Conservation (phyloP, 2,329 filamentous ascomycete genomes). For the Xylaria sp. region DNA sequence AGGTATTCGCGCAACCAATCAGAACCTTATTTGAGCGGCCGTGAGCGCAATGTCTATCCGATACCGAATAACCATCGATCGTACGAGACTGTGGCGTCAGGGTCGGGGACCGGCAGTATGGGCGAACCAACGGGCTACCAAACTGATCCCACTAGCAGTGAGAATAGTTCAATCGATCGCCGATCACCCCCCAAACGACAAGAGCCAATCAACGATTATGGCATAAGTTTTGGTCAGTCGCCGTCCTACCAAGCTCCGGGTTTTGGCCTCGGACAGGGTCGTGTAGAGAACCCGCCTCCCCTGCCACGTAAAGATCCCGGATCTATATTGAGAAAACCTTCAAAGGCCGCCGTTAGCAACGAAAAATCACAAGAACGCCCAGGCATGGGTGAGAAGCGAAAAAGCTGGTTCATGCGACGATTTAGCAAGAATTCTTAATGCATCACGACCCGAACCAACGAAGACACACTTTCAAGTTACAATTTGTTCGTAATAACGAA, state of each 20-base stretch:
- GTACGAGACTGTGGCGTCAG: conserved; percentile 87
- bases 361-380: conserved; percentile 48
- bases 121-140: conserved; percentile 81
- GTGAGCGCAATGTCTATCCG: conserved; percentile 61
- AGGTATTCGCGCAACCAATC: conserved; percentile 58
- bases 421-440: conserved; percentile 73
- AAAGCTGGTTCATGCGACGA: conserved; percentile 87
- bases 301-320: conserved; percentile 52
- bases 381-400: conserved; percentile 73
- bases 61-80: conserved; percentile 77
- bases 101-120: conserved; percentile 75
- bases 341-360: conserved; percentile 40
- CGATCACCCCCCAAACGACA: conserved; percentile 66
- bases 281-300: conserved; percentile 43
- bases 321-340: conserved; percentile 46
- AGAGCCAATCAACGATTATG: conserved; percentile 71
- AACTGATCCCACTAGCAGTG: conserved; percentile 87
- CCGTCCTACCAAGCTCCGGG: conserved; percentile 56
- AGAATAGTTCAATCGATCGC: conserved; percentile 91
- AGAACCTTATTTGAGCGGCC: conserved; percentile 57
- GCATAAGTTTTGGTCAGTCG: conserved; percentile 65
- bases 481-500: conserved; percentile 38
- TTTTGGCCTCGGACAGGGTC: conserved; percentile 46
- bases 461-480: conserved; percentile 31
- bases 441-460: conserved; percentile 3